Conservation (phyloP, 768 basidiomycete genomes). For the Coprinopsis sp. region DNA sequence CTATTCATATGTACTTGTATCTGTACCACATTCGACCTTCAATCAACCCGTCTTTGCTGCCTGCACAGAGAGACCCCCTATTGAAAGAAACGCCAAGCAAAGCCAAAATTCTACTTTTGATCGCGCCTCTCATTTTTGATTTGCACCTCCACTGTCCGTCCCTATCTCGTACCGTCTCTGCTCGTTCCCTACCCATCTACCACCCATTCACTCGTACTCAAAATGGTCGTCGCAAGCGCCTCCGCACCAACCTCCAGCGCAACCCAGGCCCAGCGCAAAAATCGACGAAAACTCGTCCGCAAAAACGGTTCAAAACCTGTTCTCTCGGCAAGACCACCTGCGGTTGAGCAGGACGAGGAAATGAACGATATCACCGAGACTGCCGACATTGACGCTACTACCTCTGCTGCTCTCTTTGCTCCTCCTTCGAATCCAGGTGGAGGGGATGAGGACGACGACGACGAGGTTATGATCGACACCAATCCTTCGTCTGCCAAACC, state of each 20-base stretch:
- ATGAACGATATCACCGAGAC: slow-evolving; percentile 19
- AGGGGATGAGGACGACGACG: slow-evolving; percentile 19
- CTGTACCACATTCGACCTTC: not conserved
- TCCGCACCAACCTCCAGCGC: slow-evolving; percentile 15
- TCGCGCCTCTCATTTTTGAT: slow-evolving; percentile 10
- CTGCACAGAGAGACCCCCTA: too few species aligned
- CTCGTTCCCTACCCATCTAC: not conserved
- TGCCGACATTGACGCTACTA: slow-evolving; percentile 12
- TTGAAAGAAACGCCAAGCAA: too few species aligned
- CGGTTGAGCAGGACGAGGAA: slow-evolving; percentile 18
- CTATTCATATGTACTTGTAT: slow-evolving; percentile 2
- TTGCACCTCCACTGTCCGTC: slow-evolving; percentile 14
- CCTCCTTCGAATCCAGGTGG: not conserved
- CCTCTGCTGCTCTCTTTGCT: slow-evolving; percentile 10
- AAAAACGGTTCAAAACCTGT: slow-evolving; percentile 22
- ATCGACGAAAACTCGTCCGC: slow-evolving; percentile 34
- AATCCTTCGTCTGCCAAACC: slow-evolving; percentile 40
- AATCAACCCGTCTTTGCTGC: not conserved
- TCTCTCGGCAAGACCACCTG: slow-evolving; percentile 8
- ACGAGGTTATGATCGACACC: slow-evolving; percentile 35
- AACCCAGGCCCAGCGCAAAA: slow-evolving; percentile 24
- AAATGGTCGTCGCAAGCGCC: slow-evolving; percentile 40
- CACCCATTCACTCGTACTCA: slow-evolving; percentile 2
- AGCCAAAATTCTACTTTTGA: too few species aligned
- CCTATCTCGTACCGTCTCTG: slow-evolving; percentile 1